Base-by-base conservation (phyloP, 768 basidiomycete genomes). In the Trametes coccinea region DNA sequence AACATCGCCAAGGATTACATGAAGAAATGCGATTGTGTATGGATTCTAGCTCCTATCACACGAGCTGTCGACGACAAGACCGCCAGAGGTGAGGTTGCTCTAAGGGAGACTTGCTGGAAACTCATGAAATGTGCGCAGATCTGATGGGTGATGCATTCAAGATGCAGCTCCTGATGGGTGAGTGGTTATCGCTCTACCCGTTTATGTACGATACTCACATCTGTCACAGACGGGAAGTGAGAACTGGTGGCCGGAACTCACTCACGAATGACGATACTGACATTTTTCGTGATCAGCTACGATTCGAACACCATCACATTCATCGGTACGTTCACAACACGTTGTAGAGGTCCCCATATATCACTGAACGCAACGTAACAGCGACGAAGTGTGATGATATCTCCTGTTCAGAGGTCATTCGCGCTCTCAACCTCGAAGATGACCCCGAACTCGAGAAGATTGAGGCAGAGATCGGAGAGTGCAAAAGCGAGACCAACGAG, bases 321-420 rank as follows among this genome's bases (percentile, higher is more conserved):
- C 72, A 82, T 87, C 51, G 83, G 82, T 82, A 66, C 10, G 76
- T 57, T 8, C 16, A 34, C n/a, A 5, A 52, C 39, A 2, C 14
- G 1, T 5, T 10, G 2, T 9, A 16, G 3, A 22, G 37, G 10
- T 10, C 3, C 14, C 3, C 43, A 16, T n/a, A 8, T 37, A 1
- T 10, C 50, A 29, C 34, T 44, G 39, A 55, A 56, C 55, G 51
- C 29, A 47, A 14, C 31, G 33, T 17, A 30, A 8, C 43, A 84
- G 85, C 85, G 6, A 83, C 81, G 64, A 86, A 87, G 70, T 83
- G 83, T 58, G 86, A 87, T 56, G 86, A 87, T 62, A 79, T 87
- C 13, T 84, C 83, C 11, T 84, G 83, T 55, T 80, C 80, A 0
- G 85, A 87, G 63, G 79, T 85, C 43, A 81, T 86, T 50, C 70